Evolutionary conservation across 108 stramenopile species (phyloP).

Genomic region (Asterionellopsis glacialis): DNA sequence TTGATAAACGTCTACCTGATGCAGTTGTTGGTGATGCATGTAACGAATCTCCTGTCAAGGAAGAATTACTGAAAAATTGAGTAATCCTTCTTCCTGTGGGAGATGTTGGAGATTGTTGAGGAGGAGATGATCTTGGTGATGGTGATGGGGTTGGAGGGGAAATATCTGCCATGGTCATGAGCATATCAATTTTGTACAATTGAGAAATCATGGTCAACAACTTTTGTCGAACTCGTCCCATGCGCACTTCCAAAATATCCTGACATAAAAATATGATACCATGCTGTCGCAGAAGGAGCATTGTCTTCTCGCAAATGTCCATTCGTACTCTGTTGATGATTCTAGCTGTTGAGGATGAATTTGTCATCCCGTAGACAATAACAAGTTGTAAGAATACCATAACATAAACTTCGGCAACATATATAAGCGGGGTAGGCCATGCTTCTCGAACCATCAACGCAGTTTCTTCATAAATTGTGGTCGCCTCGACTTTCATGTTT

Average conservation of each 20-base stretch:
- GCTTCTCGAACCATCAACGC: not conserved
- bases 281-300: not conserved
- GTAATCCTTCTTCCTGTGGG: no score
- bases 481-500: not conserved
- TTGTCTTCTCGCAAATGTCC: not conserved
- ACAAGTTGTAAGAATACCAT: not conserved
- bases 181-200: slow-evolving; percentile 1
- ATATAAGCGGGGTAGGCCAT: not conserved
- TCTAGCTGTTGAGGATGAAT: not conserved
- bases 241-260: not conserved
- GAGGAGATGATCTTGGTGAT: not conserved
- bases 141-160: not conserved
- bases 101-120: not conserved
- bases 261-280: not conserved
- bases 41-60: no score
- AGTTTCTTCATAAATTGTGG: not conserved
- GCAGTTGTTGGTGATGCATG: no score
- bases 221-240: not conserved
- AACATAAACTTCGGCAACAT: not conserved
- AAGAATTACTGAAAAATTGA: no score
- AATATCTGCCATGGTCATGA: not conserved
- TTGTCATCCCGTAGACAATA: not conserved
- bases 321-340: not conserved
- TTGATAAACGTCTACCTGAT: no score
- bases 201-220: not conserved